phyloP scores from a whole-genome alignment of 2,329 filamentous ascomycete genomes.

The Alternaria alternata region DNA sequence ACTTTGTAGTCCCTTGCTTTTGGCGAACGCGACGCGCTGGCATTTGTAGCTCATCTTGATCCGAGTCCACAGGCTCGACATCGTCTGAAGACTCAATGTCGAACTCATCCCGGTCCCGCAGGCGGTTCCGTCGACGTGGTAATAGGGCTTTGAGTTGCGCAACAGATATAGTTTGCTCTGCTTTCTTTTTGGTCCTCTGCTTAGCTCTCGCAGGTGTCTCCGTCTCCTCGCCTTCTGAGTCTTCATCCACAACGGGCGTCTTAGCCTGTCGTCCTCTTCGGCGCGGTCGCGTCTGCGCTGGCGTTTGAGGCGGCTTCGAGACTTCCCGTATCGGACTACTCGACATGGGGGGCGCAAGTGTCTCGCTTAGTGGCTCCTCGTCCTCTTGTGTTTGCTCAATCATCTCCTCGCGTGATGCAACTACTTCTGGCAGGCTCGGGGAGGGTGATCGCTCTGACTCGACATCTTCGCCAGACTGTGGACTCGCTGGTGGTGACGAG shows the following conservation, averaged over 20 bases:
- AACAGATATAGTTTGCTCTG: constrained; percentile 51
- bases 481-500: constrained; percentile 49
- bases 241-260: constrained; percentile 28
- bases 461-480: constrained; percentile 37
- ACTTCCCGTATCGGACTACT: constrained; percentile 47
- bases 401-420: constrained; percentile 35
- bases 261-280: constrained; percentile 26
- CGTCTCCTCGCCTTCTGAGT: constrained; percentile 35
- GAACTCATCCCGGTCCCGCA: constrained; percentile 48
- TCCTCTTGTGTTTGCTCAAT: constrained; percentile 34
- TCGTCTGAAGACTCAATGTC: constrained; percentile 52
- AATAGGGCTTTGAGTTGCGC: constrained; percentile 56
- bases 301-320: constrained; percentile 24
- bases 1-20: constrained; percentile 24
- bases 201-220: constrained; percentile 34
- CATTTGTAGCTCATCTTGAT: constrained; percentile 54
- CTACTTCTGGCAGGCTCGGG: constrained; percentile 44
- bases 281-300: constrained; percentile 25
- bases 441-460: constrained; percentile 46
- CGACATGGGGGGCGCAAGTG: constrained; percentile 55
- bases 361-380: constrained; percentile 49
- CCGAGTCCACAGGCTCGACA: constrained; percentile 43
- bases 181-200: constrained; percentile 29
- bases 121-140: constrained; percentile 51
- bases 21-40: constrained; percentile 33